Conservation (phyloP, 2,329 filamentous ascomycete species). For the Clarireedia monteithiana region DNA sequence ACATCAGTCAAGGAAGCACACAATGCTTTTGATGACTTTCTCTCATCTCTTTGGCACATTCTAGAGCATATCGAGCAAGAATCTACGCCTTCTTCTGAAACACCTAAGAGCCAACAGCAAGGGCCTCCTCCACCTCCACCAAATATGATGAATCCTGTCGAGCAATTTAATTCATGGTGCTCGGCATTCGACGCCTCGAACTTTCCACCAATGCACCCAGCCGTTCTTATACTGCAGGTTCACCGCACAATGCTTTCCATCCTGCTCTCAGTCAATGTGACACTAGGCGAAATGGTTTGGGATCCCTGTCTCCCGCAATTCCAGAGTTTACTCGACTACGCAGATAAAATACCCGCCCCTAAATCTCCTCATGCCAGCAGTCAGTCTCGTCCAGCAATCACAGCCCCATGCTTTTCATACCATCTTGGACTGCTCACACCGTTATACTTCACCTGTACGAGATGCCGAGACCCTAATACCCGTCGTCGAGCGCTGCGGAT, state of each 20-base stretch:
- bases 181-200: not conserved
- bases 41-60: not conserved
- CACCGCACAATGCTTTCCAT: not conserved
- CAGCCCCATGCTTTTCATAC: not conserved
- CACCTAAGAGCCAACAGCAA: not conserved
- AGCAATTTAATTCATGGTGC: not conserved
- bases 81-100: not conserved
- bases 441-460: not conserved
- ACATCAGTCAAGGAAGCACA: conserved; percentile 1
- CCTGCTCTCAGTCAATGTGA: not conserved
- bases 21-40: not conserved
- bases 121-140: not conserved
- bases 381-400: not conserved
- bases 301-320: not conserved
- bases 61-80: not conserved
- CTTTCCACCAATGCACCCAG: not conserved
- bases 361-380: not conserved
- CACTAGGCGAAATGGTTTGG: not conserved
- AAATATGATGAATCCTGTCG: not conserved
- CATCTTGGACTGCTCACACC: not conserved
- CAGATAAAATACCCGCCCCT: not conserved
- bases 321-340: not conserved
- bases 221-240: not conserved
- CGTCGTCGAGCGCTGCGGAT: not conserved
- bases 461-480: not conserved